Evolutionary conservation across 257 asterid species (phyloP), one percentile per base, ranked within the genome.

Genomic region (Coffea canephora): DNA sequence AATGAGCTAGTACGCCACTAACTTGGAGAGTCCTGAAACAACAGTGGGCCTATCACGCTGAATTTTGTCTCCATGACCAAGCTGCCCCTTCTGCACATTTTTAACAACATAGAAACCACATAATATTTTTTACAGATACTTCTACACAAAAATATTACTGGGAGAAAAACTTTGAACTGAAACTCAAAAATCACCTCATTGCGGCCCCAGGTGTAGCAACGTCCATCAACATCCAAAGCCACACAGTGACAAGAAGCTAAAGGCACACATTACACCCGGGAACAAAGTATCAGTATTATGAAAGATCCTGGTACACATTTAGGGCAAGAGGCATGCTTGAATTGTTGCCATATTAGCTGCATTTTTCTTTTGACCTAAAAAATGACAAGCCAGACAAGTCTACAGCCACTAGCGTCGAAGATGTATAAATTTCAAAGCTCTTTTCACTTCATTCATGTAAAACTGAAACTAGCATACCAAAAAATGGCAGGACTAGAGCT

Each of bases 171-270:
- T 43, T 67, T 61, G n/a, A 72, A 68, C 46, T 4, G 52, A 68
- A 16, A 75, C 41, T 43, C 45, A 36, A 66, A 90, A 83, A 7
- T 59, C 86, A 86, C 99, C 92, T 96, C 97, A 80, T 96, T 94
- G 69, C 97, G 91, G 31, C 98, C 99, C 99, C 99, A 92, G 11
- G 99, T 94, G 79, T 94, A 96, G 86, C 99, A 92, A 61, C 97
- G 96, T 15, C 99, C 99, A 68, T 94, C 91, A 21, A 86, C 91
- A 84, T 94, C 99, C 92, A 96, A 74, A 12, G 99, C 98, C 88
- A 94, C 92, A 77, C 98, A 96, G 82, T 96, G 99, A 85, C 93
- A 87, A 76, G 99, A 92, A 73, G 85, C 99, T 96, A 75, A 92
- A 90, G 71, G 75, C 76, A 72, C 13, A 79, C 9, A 73, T 73